A percentile compares a stretch with the other conserved stretches of the same genome.
phyloP scores from a whole-genome alignment of 768 basidiomycete species.

The Strobilomyces confusus region DNA sequence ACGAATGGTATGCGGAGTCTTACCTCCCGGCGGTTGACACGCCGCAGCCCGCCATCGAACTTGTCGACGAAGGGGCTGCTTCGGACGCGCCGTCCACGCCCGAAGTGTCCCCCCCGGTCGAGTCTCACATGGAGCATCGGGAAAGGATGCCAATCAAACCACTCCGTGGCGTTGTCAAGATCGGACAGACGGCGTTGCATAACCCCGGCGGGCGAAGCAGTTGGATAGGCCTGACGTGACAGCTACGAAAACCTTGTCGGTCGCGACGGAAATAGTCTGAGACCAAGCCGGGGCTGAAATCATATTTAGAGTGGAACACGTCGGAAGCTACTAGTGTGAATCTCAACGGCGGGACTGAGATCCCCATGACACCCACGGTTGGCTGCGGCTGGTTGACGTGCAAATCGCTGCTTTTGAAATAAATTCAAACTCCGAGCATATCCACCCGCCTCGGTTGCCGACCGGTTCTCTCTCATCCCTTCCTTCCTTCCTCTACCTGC shows the following conservation, averaged over 20 bases:
- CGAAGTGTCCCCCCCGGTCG: background rate
- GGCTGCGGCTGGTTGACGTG: background rate
- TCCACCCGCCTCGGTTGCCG: background rate
- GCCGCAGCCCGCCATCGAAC: constrained; percentile 19
- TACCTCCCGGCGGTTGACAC: constrained; percentile 64
- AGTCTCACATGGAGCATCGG: background rate
- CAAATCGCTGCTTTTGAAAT: constrained; percentile 10
- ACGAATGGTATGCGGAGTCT: constrained; percentile 97
- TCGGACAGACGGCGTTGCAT: constrained; percentile 90
- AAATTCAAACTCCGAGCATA: constrained; percentile 29
- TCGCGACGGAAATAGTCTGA: background rate
- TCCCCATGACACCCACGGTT: background rate
- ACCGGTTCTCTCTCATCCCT: background rate
- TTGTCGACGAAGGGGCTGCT: constrained; percentile 12
- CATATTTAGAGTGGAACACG: background rate
- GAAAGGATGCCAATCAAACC: constrained; percentile 10
- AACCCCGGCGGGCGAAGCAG: constrained; percentile 88
- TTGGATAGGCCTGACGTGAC: constrained; percentile 73
- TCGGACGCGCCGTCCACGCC: constrained; percentile 9
- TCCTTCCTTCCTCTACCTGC: constrained; percentile 1
- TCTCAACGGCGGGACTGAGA: no score
- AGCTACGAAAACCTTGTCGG: background rate
- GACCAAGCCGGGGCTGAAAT: background rate
- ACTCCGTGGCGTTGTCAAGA: constrained; percentile 63
- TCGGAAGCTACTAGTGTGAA: background rate